A percentile compares a stretch with the other conserved stretches of the same genome.
Evolutionary conservation across 2,329 filamentous ascomycete species (phyloP).

Genomic region (Aspergillus intermedius): DNA sequence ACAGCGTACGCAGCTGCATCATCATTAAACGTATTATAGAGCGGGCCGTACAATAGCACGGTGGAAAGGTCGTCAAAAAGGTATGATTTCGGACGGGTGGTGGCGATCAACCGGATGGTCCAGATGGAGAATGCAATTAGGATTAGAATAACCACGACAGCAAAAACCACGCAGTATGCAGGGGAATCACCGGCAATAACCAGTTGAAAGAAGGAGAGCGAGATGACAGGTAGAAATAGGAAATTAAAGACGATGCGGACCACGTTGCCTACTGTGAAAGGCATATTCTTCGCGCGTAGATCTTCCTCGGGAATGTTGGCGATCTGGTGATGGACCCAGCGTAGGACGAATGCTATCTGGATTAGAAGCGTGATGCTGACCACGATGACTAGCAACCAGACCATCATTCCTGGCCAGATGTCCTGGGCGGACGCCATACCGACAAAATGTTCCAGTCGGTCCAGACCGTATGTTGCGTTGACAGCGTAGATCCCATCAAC

Average conservation of each 20-base stretch:
- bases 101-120: constrained; percentile 73
- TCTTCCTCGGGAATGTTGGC: constrained; percentile 75
- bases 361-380: constrained; percentile 60
- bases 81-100: constrained; percentile 73
- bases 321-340: constrained; percentile 68
- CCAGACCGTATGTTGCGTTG: constrained; percentile 71
- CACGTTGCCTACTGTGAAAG: constrained; percentile 72
- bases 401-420: constrained; percentile 88
- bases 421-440: constrained; percentile 72
- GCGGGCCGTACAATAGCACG: constrained; percentile 78
- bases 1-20: constrained; percentile 85
- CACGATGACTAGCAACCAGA: constrained; percentile 79
- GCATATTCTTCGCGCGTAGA: constrained; percentile 81
- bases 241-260: constrained; percentile 88
- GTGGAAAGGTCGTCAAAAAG: constrained; percentile 91
- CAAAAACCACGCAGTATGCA: constrained; percentile 64
- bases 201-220: constrained; percentile 85
- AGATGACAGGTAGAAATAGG: constrained; percentile 78
- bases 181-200: constrained; percentile 66
- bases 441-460: constrained; percentile 70
- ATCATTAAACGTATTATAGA: constrained; percentile 97
- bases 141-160: constrained; percentile 65
- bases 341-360: constrained; percentile 68
- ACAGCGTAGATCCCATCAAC: constrained; percentile 82
- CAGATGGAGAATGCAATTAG: constrained; percentile 69